These are phyloP conservation scores for Fusarium nodosum DNA, from an alignment of 2,329 filamentous ascomycete genomes.

Conservation along the genomic window DNA sequence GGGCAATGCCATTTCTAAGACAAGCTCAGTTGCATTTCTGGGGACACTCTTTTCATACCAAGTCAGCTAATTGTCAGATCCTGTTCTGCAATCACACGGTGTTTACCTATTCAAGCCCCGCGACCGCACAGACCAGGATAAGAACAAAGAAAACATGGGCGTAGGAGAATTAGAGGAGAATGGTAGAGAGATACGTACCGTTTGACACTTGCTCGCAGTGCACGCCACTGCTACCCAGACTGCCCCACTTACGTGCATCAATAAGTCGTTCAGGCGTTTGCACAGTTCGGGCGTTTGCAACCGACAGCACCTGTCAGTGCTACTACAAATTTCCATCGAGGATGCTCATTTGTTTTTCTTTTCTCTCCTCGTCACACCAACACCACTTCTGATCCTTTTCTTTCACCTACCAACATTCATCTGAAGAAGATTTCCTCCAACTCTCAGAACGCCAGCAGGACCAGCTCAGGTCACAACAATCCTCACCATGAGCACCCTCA, in stretches of 20 bases:
- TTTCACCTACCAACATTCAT: not conserved
- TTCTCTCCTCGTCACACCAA: not conserved
- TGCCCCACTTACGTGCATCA: conserved; percentile 20
- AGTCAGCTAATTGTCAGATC: not conserved
- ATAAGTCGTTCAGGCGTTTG: conserved; percentile 13
- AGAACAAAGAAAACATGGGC: conserved; percentile 14
- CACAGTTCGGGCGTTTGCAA: conserved; percentile 3
- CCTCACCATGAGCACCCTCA: conserved; percentile 14
- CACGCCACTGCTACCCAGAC: not conserved
- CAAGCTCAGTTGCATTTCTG: not conserved
- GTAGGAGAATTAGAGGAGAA: conserved; percentile 8
- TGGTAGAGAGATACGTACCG: conserved; percentile 16
- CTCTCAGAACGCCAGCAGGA: conserved; percentile 5
- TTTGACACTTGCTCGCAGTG: conserved; percentile 1
- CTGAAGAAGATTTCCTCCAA: not conserved
- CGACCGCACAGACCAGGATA: conserved; percentile 11
- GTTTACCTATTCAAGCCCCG: not conserved
- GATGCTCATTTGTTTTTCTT: not conserved
- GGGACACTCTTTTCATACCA: not conserved
- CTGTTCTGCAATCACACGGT: not conserved
- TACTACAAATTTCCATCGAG: conserved; percentile 24
- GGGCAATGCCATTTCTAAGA: not conserved
- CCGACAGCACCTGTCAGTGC: not conserved
- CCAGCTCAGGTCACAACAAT: conserved; percentile 1
- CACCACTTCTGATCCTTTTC: not conserved